These are phyloP conservation scores for Beauveria australis DNA, from an alignment of 2,329 filamentous ascomycete species.

Conservation along the genomic window DNA sequence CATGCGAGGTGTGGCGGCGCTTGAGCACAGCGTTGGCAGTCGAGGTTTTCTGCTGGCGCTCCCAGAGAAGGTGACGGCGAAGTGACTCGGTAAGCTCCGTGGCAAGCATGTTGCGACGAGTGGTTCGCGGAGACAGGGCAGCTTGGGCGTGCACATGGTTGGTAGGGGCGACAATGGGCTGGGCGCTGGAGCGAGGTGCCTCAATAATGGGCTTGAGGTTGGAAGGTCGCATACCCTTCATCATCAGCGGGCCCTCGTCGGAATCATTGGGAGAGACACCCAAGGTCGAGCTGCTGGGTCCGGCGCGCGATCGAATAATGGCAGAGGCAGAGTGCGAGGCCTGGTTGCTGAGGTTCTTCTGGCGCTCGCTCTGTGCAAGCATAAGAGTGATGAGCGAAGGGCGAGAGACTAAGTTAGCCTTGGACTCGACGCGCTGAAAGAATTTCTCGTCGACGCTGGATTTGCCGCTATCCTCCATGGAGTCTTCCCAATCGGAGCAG, in stretches of 20 bases:
- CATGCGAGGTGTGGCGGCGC: conserved; percentile 81
- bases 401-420: conserved; percentile 73
- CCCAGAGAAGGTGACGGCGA: conserved; percentile 85
- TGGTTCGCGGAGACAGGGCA: conserved; percentile 83
- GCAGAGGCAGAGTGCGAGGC: conserved; percentile 61
- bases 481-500: conserved; percentile 54
- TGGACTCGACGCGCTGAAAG: conserved; percentile 88
- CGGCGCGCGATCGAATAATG: conserved; percentile 54
- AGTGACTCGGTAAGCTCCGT: conserved; percentile 92
- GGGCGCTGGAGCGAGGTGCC: conserved; percentile 57
- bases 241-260: conserved; percentile 54
- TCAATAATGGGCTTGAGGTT: conserved; percentile 50
- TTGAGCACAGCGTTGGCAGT: conserved; percentile 84
- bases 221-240: conserved; percentile 49
- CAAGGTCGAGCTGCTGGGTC: conserved; percentile 34
- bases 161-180: conserved; percentile 71
- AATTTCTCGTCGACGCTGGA: conserved; percentile 75
- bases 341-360: conserved; percentile 58
- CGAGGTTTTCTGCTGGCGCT: conserved; percentile 87
- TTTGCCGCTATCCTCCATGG: conserved; percentile 71
- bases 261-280: conserved; percentile 49
- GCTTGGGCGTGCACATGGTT: conserved; percentile 58
- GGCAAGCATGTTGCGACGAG: conserved; percentile 88
- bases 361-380: conserved; percentile 69
- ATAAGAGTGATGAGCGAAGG: conserved; percentile 85